Evolutionary conservation across 2,329 filamentous ascomycete species (phyloP).

Genomic region (Aspergillus transmontanensis): DNA sequence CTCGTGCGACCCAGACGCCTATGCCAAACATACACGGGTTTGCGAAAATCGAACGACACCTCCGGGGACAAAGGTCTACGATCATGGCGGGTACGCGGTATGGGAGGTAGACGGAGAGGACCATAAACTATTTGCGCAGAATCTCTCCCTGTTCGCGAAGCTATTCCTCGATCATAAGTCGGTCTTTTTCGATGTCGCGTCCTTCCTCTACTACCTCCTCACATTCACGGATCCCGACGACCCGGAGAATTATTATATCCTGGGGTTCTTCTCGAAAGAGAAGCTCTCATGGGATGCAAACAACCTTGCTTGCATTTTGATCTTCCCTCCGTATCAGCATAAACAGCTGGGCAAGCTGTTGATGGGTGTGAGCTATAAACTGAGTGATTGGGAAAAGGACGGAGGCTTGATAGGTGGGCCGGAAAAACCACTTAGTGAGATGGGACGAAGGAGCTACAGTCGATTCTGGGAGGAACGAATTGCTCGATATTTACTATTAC

Average conservation of each 20-base stretch:
- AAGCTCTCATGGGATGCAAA: slow-evolving; percentile 99
- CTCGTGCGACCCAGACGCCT: slow-evolving; percentile 51
- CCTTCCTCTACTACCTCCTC: slow-evolving; percentile 92
- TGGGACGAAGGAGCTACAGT: slow-evolving; percentile 79
- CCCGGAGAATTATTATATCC: slow-evolving; percentile 58
- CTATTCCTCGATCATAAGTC: slow-evolving; percentile 98
- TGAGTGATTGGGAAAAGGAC: slow-evolving; percentile 72
- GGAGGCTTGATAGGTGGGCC: slow-evolving; percentile 79
- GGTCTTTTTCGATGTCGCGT: slow-evolving; percentile 93
- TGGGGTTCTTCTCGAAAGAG: slow-evolving; percentile 99
- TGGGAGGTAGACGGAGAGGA: slow-evolving; percentile 92
- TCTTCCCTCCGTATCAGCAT: slow-evolving; percentile 94
- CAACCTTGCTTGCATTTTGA: slow-evolving; percentile 91
- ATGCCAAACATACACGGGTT: slow-evolving; percentile 43
- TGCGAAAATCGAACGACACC: slow-evolving; percentile 59
- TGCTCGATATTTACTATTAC: slow-evolving; percentile 65
- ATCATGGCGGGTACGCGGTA: slow-evolving; percentile 78
- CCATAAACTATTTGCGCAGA: slow-evolving; percentile 89
- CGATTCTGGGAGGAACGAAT: slow-evolving; percentile 87
- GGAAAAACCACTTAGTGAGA: slow-evolving; percentile 87
- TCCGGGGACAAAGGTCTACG: slow-evolving; percentile 76
- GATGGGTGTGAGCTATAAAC: slow-evolving; percentile 92
- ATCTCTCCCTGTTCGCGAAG: slow-evolving; percentile 93
- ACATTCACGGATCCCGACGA: slow-evolving; percentile 66
- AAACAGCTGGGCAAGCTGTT: slow-evolving; percentile 84